phyloP scores from a whole-genome alignment of 192 early-diverging fungal species.

The Coemansia sp. region DNA sequence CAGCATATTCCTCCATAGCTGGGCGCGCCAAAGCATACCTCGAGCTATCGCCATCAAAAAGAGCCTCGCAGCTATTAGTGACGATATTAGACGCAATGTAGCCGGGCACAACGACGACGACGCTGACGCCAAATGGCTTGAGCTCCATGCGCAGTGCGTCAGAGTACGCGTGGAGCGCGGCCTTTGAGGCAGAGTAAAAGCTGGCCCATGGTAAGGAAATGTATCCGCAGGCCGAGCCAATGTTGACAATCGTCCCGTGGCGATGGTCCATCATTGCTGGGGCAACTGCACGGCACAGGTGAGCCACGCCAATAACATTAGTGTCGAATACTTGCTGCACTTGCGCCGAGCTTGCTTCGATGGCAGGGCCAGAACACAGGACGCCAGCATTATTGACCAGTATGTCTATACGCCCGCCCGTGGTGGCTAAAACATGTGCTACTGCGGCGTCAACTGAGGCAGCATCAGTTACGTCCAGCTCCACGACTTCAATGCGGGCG shows the following conservation, averaged over 20 bases:
- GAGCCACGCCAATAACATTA: slow-evolving; percentile 62
- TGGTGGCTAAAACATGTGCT: slow-evolving; percentile 3
- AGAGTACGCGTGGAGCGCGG: slow-evolving; percentile 65
- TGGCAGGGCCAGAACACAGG: slow-evolving; percentile 54
- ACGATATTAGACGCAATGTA: slow-evolving; percentile 68
- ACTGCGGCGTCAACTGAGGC: slow-evolving; percentile 24
- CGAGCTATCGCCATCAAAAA: slow-evolving; percentile 45
- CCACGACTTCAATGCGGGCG: background rate
- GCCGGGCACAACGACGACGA: slow-evolving; percentile 65
- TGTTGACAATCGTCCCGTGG: slow-evolving; percentile 63
- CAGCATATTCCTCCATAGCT: slow-evolving; percentile 51
- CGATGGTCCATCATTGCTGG: slow-evolving; percentile 61
- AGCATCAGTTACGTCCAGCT: slow-evolving; percentile 30
- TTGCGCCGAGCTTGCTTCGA: slow-evolving; percentile 42
- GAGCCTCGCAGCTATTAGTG: slow-evolving; percentile 26
- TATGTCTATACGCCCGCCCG: slow-evolving; percentile 58
- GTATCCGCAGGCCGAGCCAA: slow-evolving; percentile 70
- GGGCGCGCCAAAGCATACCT: slow-evolving; percentile 48
- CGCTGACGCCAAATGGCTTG: slow-evolving; percentile 63
- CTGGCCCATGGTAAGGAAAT: slow-evolving; percentile 64
- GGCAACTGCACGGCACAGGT: slow-evolving; percentile 57
- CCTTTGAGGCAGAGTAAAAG: slow-evolving; percentile 62
- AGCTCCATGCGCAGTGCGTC: slow-evolving; percentile 69
- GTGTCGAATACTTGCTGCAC: slow-evolving; percentile 60
- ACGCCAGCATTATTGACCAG: slow-evolving; percentile 77